Evolutionary conservation across 2,329 filamentous ascomycete genomes (phyloP).

Genomic region (Eutypella sp.): DNA sequence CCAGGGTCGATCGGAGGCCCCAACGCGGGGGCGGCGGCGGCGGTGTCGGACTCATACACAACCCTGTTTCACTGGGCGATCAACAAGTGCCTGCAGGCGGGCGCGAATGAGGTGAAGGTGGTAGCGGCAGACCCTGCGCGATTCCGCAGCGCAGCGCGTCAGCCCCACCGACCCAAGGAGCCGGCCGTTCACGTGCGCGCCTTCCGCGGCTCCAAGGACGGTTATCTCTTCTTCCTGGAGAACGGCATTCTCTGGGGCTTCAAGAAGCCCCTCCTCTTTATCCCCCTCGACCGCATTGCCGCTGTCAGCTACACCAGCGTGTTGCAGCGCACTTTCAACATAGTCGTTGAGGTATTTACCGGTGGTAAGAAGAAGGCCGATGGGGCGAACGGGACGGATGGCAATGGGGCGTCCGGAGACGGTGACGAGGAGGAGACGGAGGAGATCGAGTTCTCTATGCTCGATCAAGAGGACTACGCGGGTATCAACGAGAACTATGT

Average conservation of each 20-base stretch:
- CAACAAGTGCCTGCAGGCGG: constrained; percentile 44
- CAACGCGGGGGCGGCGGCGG: constrained; percentile 42
- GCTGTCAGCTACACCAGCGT: constrained; percentile 65
- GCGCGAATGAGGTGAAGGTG: constrained; percentile 44
- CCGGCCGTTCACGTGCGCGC: constrained; percentile 62
- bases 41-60: constrained; percentile 55
- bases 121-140: constrained; percentile 48
- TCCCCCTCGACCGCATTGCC: constrained; percentile 55
- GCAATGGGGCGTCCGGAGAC: not conserved
- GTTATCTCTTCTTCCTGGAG: constrained; percentile 62
- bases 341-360: constrained; percentile 56
- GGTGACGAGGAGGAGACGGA: constrained; percentile 44
- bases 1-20: constrained; percentile 50
- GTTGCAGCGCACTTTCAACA: constrained; percentile 64
- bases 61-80: constrained; percentile 59
- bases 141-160: constrained; percentile 53
- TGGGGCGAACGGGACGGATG: not conserved
- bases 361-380: constrained; percentile 6
- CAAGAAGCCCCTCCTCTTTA: constrained; percentile 63
- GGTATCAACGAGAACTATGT: constrained; percentile 61
- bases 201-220: constrained; percentile 64
- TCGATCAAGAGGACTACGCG: constrained; percentile 63
- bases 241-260: constrained; percentile 65
- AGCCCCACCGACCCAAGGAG: constrained; percentile 55
- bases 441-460: constrained; percentile 64